Evolutionary conservation across 768 basidiomycete species (phyloP).

Genomic region (Pulveroboletus sp.): DNA sequence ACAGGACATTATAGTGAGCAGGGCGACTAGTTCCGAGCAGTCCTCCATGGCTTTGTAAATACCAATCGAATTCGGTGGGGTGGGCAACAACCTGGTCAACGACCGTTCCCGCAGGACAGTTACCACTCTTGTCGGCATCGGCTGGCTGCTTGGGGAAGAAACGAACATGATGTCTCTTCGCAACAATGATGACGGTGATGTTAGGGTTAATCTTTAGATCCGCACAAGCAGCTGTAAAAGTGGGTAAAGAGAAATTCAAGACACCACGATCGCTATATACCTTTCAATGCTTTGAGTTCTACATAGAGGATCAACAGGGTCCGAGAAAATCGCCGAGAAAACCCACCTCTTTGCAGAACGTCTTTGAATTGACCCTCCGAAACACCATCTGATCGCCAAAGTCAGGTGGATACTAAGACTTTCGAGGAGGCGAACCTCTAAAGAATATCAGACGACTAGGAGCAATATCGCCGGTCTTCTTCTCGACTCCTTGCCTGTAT

Average conservation of each 20-base stretch:
- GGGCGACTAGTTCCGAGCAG: constrained; percentile 72
- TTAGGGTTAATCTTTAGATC: constrained; percentile 54
- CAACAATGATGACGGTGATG: constrained; percentile 76
- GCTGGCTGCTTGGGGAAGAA: constrained; percentile 46
- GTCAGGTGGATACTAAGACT: neutral
- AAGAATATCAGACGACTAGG: constrained; percentile 76
- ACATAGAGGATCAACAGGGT: constrained; percentile 1
- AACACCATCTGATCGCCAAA: constrained; percentile 40
- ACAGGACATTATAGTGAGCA: constrained; percentile 46
- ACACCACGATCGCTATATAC: constrained; percentile 32
- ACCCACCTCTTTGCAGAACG: constrained; percentile 50
- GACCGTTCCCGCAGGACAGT: constrained; percentile 74
- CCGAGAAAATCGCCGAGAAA: neutral
- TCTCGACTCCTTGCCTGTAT: constrained; percentile 55
- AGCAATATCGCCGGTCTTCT: constrained; percentile 34
- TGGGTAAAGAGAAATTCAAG: constrained; percentile 2
- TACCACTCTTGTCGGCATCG: constrained; percentile 63
- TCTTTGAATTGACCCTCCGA: constrained; percentile 51
- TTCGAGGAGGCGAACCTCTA: constrained; percentile 43
- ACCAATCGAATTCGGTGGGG: constrained; percentile 74
- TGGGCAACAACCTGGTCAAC: constrained; percentile 67
- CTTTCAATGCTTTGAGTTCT: constrained; percentile 59
- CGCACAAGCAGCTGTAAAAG: constrained; percentile 52
- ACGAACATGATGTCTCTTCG: constrained; percentile 49
- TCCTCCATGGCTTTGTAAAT: constrained; percentile 72